A percentile compares a stretch with the other conserved stretches of the same genome.
These are phyloP conservation scores for Paraconiothyrium sp. DNA, from an alignment of 2,329 filamentous ascomycete species.

Conservation along the genomic window DNA sequence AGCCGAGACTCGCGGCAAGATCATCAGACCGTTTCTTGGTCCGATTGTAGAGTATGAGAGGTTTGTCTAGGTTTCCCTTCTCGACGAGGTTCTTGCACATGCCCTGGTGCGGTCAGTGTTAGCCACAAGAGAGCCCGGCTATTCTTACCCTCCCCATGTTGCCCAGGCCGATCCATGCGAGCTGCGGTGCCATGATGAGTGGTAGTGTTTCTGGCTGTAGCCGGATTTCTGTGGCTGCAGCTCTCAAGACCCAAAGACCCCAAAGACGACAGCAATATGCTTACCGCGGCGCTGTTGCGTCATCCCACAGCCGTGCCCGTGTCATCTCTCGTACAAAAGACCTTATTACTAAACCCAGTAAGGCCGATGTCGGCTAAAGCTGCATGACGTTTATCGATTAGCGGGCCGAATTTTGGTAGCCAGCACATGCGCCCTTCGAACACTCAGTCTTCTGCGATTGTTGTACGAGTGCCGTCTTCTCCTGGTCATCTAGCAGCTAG, in stretches of 20 bases:
- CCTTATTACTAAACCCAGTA: not conserved
- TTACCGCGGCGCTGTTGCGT: not conserved
- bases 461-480: not conserved
- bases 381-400: conserved; percentile 34
- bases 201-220: not conserved
- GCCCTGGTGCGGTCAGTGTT: conserved; percentile 25
- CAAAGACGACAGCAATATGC: not conserved
- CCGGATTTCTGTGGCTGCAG: not conserved
- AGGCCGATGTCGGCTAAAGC: conserved; percentile 22
- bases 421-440: conserved; percentile 9
- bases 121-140: conserved; percentile 12
- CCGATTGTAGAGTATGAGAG: conserved; percentile 83
- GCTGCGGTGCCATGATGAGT: conserved; percentile 56
- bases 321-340: conserved; percentile 5
- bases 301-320: conserved; percentile 9
- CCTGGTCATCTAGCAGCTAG: conserved; percentile 9
- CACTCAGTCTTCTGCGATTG: not conserved
- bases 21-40: conserved; percentile 72
- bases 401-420: conserved; percentile 14
- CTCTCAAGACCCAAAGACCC: not conserved
- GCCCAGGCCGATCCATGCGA: conserved; percentile 84
- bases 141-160: conserved; percentile 81
- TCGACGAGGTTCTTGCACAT: conserved; percentile 73
- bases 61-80: conserved; percentile 76
- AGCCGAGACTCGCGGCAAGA: conserved; percentile 68